phyloP scores from a whole-genome alignment of 345 rosid genomes.

The Schrenkiella parvula region DNA sequence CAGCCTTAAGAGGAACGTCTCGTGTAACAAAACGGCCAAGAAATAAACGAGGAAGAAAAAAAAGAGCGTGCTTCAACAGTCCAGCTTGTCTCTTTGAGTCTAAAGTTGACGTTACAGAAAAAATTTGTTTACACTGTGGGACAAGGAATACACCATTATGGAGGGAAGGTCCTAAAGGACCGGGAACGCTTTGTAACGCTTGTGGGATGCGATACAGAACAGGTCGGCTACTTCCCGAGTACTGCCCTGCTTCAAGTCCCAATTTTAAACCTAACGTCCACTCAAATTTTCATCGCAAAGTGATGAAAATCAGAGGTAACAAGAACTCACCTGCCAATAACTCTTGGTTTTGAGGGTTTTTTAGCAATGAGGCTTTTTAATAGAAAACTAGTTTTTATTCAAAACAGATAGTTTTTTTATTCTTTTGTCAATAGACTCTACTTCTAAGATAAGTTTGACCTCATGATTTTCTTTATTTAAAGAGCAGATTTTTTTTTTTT shows the following conservation, averaged over 20 bases:
- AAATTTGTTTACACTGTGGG: conserved; percentile 15
- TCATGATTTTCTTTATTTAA: too few species aligned
- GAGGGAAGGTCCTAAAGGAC: conserved; percentile 21
- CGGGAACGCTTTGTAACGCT: conserved; percentile 11
- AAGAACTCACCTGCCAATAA: background rate
- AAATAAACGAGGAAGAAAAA: background rate
- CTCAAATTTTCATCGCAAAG: conserved; percentile 19
- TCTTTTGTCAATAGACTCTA: too few species aligned
- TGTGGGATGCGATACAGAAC: conserved; percentile 16
- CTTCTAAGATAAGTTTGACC: too few species aligned
- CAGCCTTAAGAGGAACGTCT: background rate
- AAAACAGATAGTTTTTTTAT: too few species aligned
- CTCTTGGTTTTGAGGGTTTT: background rate
- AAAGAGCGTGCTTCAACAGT: background rate
- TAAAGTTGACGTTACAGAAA: background rate
- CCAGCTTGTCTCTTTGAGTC: background rate
- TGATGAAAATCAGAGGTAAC: conserved; percentile 17
- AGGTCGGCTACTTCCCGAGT: conserved; percentile 18
- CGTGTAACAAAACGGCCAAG: background rate
- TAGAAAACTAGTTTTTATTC: background rate
- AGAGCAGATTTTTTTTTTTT: too few species aligned
- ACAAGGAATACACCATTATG: background rate
- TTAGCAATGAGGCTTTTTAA: background rate
- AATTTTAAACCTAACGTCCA: conserved; percentile 10
- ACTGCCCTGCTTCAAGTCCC: conserved; percentile 21